Percentiles rank a stretch among this genome's conserved stretches.
Conservation (phyloP, 208 protist genomes). For the Wallacemonas sp. region DNA sequence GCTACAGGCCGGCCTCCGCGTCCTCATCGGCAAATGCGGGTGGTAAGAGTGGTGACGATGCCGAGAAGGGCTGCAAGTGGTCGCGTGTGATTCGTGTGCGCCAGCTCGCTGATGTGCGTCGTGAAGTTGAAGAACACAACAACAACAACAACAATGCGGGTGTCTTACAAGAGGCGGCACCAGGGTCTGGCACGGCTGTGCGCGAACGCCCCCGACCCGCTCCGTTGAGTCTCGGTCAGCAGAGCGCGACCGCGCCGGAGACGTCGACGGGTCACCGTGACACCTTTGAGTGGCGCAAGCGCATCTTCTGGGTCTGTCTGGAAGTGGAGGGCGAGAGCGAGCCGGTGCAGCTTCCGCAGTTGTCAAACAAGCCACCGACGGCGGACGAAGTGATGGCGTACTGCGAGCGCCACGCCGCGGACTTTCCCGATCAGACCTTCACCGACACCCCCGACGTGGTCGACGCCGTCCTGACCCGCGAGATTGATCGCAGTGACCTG, state of each 20-base stretch:
- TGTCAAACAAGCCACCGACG: constrained; percentile 60
- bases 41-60: constrained; percentile 28
- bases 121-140: background rate
- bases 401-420: constrained; percentile 36
- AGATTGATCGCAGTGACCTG: constrained; percentile 4
- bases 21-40: no score
- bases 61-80: constrained; percentile 51
- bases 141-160: constrained; percentile 23
- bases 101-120: constrained; percentile 17
- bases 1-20: constrained; percentile 59
- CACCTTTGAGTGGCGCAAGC: constrained; percentile 48
- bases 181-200: background rate
- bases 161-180: background rate
- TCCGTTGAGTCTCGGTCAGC: background rate
- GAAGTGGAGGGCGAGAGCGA: constrained; percentile 53
- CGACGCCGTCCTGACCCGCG: background rate
- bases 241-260: background rate
- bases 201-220: background rate
- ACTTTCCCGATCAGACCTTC: constrained; percentile 30
- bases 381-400: constrained; percentile 58
- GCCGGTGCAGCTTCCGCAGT: constrained; percentile 44
- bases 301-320: constrained; percentile 60
- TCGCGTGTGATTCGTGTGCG: constrained; percentile 46
- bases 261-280: constrained; percentile 14
- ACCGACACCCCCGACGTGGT: constrained; percentile 22